Conservation (phyloP, 1,284 basidiomycete genomes). For the Sporisorium sorghi region DNA sequence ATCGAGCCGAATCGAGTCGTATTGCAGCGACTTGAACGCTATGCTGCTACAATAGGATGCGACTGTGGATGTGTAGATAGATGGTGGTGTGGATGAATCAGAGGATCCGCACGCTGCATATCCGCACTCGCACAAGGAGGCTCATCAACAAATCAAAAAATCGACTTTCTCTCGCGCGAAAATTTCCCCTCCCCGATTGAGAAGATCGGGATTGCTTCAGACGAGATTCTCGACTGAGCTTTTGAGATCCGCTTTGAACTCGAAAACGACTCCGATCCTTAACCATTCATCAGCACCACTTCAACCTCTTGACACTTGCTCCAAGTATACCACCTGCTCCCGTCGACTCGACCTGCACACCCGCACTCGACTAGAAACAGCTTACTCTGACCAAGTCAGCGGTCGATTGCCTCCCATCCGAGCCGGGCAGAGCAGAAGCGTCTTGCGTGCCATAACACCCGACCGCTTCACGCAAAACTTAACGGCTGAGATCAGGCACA, state of each 20-base stretch:
- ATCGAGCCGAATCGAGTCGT: conserved; percentile 4
- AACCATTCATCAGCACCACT: background rate
- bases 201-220: background rate
- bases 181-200: background rate
- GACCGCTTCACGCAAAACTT: background rate
- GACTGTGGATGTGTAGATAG: background rate
- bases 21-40: background rate
- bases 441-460: background rate
- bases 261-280: background rate
- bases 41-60: background rate
- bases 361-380: background rate
- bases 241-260: background rate
- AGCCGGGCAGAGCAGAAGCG: background rate
- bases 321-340: background rate
- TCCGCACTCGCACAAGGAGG: background rate
- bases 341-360: background rate
- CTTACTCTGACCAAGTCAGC: background rate
- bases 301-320: background rate
- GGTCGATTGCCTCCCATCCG: background rate
- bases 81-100: conserved; percentile 1
- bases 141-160: too few relatives aligned
- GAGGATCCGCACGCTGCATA: background rate
- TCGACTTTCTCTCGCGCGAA: background rate
- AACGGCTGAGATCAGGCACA: background rate
- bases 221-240: background rate